Base-by-base conservation (phyloP, 148 eudicot species). In the Cornus florida region DNA sequence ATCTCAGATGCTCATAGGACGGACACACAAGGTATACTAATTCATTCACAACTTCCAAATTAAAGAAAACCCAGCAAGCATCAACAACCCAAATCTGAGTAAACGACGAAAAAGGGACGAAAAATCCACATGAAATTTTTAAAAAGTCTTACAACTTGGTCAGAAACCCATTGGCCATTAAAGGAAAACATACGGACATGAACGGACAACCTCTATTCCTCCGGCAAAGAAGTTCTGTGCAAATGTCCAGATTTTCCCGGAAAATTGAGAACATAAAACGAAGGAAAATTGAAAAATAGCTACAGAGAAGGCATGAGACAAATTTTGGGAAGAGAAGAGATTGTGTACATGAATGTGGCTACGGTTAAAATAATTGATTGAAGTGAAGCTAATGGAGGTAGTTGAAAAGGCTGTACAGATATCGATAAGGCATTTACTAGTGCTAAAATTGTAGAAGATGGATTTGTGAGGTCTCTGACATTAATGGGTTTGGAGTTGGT, bases 401-500 rank as follows among this genome's bases (percentile, higher is more conserved):
- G 84, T 53, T 82, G 71, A 73, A 43, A 39, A 69, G 70, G 28
- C 3, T 19, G 7, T 20, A 46, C 41, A 67, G 80, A 77, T 60
- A 22, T 17, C 16, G 33, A 3, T 50, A 7, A 17, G 28, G 43
- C 75, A 82, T 78, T 82, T 73, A 78, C 70, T 24, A 73, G 62
- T 28, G 39, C 64, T 46, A 22, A 11, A 68, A 72, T 48, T 76
- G 60, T 39, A 66, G 43, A 31, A 35, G 28, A 28, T 11, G 41
- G 32, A 6, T 50, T 35, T 35, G 38, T 1, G 38, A 35, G 53
- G 32, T 28, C 16, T 53, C 10, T n/a, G 64, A 35, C 67, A 75
- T 75, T 64, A 22, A 75, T 75, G 77, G 69, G 77, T 75, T 53
- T 31, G 77, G 28, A 28, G 28, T 28, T 57, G 17, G 16, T 57